Evolutionary conservation across 2,329 filamentous ascomycete species (phyloP), one percentile per base, ranked within the genome.

Genomic region (Incumbomyces delicatus): DNA sequence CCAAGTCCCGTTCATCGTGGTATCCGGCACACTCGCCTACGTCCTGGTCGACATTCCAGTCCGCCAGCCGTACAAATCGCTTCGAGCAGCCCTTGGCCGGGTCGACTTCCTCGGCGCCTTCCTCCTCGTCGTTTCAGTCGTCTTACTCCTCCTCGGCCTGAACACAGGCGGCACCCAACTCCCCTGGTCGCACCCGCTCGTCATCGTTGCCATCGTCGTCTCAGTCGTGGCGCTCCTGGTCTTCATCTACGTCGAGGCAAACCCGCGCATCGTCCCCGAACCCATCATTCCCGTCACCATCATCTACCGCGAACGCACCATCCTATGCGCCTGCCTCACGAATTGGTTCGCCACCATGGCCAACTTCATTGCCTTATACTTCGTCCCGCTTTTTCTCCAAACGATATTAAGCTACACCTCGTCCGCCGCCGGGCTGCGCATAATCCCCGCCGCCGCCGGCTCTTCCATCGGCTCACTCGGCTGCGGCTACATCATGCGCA

Each of bases 111-210:
- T 79, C 1, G 87, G 88, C 18, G 79, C 82, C 2, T 71, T 82
- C 16, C 71, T 73, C 1, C 68, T 92, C 13, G 80, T 85, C 14
- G 63, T 75, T 1, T 81, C 81, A 31, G 71, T 92, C 11, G 78
- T 90, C 0, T 66, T 89, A 5, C 68, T 94, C 1, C 75, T 94
- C 1, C 67, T 90, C 1, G 86, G 86, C 1, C 74, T 94, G 40
- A 92, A 89, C 61, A 80, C 85, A 0, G 87, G 87, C 13, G 87
- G 88, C 1, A 94, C 90, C 57, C 66, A 87, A 22, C 80, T 94
- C 0, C 83, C 87, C 0, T 95, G 88, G 87, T 76, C 73, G 0
- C 84, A 92, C 57, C 87, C 87, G 0, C 69, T 94, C 5, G 83
- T 90, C 2, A 69, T 89, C 35, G 75, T 75, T 1, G 79, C 80